These are phyloP conservation scores for Haematococcus lacustris DNA, from an alignment of 139 green algal species.

Conservation along the genomic window DNA sequence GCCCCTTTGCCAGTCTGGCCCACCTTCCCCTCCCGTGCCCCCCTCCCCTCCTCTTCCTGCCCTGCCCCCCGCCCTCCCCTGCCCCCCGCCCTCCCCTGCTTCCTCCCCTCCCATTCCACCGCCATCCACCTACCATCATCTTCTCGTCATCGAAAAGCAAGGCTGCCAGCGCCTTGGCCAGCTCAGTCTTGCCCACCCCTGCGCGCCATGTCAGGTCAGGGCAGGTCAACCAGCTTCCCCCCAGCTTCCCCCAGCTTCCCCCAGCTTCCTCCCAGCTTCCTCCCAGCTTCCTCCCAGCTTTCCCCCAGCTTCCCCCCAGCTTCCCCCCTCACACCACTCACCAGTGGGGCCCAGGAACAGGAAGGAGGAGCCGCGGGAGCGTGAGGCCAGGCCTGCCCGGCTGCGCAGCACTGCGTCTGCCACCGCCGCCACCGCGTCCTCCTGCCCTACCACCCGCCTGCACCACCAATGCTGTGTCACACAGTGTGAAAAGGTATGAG, in stretches of 20 bases:
- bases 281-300: too few relatives aligned
- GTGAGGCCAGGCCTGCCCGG: slow-evolving; percentile 25
- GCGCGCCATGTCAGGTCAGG: slow-evolving; percentile 71
- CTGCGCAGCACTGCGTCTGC: slow-evolving; percentile 83
- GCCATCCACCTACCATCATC: too few relatives aligned
- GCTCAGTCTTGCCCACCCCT: slow-evolving; percentile 96
- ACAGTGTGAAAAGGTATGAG: too few relatives aligned
- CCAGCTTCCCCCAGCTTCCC: too few relatives aligned
- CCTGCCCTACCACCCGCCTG: slow-evolving; percentile 79
- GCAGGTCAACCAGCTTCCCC: too few relatives aligned
- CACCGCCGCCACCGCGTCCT: slow-evolving; percentile 84
- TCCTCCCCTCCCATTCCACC: too few relatives aligned
- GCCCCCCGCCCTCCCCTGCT: too few relatives aligned
- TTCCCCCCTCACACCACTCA: slow-evolving; percentile 49
- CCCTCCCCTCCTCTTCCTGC: background rate
- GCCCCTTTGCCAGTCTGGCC: background rate
- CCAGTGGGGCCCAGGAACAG: slow-evolving; percentile 84
- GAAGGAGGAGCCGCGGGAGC: slow-evolving; percentile 64
- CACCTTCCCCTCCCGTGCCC: background rate
- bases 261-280: too few relatives aligned
- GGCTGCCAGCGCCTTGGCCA: slow-evolving; percentile 85
- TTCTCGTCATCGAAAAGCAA: slow-evolving; percentile 86
- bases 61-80: slow-evolving; percentile 18
- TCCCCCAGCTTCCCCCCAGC: too few relatives aligned
- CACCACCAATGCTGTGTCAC: too few relatives aligned